These are phyloP conservation scores for Heliamphora pulchella DNA, from an alignment of 179 eudicot species.

Conservation along the genomic window DNA sequence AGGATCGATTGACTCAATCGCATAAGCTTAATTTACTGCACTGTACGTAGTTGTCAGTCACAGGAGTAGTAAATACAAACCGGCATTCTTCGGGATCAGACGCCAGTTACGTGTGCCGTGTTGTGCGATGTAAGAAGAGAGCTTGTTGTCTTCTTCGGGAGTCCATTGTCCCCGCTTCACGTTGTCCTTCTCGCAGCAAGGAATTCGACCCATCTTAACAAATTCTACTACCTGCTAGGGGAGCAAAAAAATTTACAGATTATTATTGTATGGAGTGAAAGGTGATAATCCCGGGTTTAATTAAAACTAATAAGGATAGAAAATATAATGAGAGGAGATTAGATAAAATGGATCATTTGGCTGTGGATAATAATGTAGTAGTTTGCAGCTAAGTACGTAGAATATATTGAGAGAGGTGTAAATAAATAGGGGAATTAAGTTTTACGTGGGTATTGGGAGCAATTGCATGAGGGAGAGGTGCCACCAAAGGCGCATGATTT, in stretches of 20 bases:
- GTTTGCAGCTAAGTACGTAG: neutral
- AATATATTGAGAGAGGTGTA: conserved; percentile 16
- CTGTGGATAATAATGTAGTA: conserved; percentile 1
- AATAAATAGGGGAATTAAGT: conserved; percentile 18
- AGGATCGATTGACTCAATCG: neutral
- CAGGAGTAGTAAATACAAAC: conserved; percentile 18
- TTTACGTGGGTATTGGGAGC: neutral
- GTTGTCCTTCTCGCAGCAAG: conserved; percentile 66
- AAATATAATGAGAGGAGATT: neutral
- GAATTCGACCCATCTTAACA: conserved; percentile 64
- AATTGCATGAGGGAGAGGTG: conserved; percentile 11
- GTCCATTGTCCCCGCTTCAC: conserved; percentile 92
- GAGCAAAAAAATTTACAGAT: neutral
- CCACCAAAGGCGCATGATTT: conserved; percentile 70
- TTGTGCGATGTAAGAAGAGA: conserved; percentile 85
- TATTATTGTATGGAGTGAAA: too few species aligned
- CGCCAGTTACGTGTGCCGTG: conserved; percentile 95
- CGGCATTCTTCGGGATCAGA: conserved; percentile 85
- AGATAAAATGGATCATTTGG: neutral
- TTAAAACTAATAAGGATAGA: neutral
- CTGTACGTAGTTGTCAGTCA: too few species aligned
- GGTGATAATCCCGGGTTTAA: neutral
- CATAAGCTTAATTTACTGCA: neutral
- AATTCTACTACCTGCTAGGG: neutral
- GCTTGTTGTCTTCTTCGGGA: conserved; percentile 92